These are phyloP conservation scores for Solanum pimpinellifolium DNA, from an alignment of 257 asterid species.

Conservation along the genomic window DNA sequence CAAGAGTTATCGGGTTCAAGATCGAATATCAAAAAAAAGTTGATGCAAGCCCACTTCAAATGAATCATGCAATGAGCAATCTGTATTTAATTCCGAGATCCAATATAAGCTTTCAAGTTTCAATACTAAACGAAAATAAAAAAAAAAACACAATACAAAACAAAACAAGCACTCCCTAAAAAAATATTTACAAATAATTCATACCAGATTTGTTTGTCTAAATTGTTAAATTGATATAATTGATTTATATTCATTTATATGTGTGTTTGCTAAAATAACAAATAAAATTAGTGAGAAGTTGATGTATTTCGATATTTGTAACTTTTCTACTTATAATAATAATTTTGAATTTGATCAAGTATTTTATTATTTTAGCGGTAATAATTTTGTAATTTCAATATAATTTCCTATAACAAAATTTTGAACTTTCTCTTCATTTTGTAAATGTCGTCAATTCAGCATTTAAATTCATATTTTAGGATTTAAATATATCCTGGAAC, in stretches of 20 bases:
- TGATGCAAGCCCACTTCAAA: neutral
- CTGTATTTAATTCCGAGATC: neutral
- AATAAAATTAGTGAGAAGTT: neutral
- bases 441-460: neutral
- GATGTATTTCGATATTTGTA: neutral
- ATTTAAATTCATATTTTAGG: too few species aligned
- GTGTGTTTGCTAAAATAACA: neutral
- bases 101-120: neutral
- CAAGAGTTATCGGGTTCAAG: neutral
- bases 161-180: neutral
- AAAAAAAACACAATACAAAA: neutral
- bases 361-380: neutral
- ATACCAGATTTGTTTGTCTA: neutral
- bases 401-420: neutral
- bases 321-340: neutral
- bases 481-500: neutral
- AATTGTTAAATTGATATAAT: neutral
- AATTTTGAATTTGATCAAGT: neutral
- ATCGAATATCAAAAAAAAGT: too few species aligned
- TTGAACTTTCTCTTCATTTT: neutral
- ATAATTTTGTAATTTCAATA: neutral
- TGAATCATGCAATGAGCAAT: neutral
- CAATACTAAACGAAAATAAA: neutral
- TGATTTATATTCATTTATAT: neutral
- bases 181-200: neutral